phyloP scores from a whole-genome alignment of 2,329 filamentous ascomycete species.

The Alternaria conjuncta region DNA sequence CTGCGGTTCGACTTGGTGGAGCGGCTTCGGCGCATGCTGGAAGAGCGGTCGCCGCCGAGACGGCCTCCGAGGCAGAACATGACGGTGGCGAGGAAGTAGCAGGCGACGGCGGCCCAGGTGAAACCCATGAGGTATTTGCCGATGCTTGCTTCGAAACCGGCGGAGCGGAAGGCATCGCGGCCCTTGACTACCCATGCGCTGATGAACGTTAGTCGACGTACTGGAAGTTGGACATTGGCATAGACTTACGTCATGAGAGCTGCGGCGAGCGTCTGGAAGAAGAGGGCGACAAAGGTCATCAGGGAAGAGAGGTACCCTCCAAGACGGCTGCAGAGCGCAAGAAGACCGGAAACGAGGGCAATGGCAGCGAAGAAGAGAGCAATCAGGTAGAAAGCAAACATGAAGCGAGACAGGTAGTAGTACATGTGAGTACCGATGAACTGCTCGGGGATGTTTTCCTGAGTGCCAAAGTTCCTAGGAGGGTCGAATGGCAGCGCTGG shows the following conservation, averaged over 20 bases:
- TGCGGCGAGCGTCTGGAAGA: conserved; percentile 72
- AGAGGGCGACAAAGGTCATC: conserved; percentile 64
- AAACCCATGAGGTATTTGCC: conserved; percentile 77
- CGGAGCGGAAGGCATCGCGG: conserved; percentile 68
- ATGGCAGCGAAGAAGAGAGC: conserved; percentile 77
- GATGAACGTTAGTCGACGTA: conserved; percentile 5
- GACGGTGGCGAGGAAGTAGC: conserved; percentile 69
- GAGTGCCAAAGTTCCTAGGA: conserved; percentile 66
- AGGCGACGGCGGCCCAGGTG: conserved; percentile 74
- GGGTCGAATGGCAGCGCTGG: conserved; percentile 72
- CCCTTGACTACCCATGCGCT: conserved; percentile 73
- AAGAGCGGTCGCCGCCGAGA: conserved; percentile 54
- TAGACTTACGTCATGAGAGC: conserved; percentile 75
- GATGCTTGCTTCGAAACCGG: conserved; percentile 64
- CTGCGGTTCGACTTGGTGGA: conserved; percentile 52
- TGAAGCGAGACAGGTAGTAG: conserved; percentile 88
- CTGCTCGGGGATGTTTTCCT: conserved; percentile 57
- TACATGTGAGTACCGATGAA: conserved; percentile 68
- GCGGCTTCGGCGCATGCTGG: conserved; percentile 53
- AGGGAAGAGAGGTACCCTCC: conserved; percentile 71
- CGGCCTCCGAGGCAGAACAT: conserved; percentile 70
- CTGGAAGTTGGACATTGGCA: too few relatives aligned
- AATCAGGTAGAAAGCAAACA: conserved; percentile 90
- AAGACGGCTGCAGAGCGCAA: conserved; percentile 74
- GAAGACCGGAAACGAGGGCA: conserved; percentile 70